These are phyloP conservation scores for Zostera marina DNA, from an alignment of 116 monocot species.

Conservation along the genomic window DNA sequence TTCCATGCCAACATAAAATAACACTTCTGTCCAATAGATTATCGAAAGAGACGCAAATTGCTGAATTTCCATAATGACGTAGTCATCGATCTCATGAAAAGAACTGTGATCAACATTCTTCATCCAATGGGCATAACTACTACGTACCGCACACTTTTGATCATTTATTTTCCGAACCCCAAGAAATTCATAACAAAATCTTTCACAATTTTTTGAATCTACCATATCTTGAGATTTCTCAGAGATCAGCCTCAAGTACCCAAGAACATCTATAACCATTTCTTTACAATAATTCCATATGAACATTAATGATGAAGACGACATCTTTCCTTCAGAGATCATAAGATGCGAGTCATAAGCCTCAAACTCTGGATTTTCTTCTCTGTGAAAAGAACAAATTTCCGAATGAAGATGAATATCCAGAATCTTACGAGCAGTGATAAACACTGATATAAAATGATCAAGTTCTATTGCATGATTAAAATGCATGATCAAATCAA, in stretches of 20 bases:
- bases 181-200: conserved; percentile 31
- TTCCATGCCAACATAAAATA: conserved; percentile 15
- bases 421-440: conserved; percentile 22
- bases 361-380: conserved; percentile 3
- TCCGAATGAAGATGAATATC: conserved; percentile 25
- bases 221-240: neutral
- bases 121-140: conserved; percentile 17
- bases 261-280: conserved; percentile 7
- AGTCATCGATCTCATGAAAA: neutral
- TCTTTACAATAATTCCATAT: conserved; percentile 33
- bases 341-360: neutral
- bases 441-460: conserved; percentile 17
- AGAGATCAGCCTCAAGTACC: conserved; percentile 1
- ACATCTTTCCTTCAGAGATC: neutral
- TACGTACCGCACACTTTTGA: conserved; percentile 11
- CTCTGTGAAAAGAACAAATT: conserved; percentile 9
- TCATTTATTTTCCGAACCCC: conserved; percentile 15
- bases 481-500: conserved; percentile 7
- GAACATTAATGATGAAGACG: conserved; percentile 14
- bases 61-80: neutral
- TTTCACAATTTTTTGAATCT: neutral
- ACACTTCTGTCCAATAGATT: conserved; percentile 13
- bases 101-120: neutral
- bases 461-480: neutral
- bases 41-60: conserved; percentile 11